phyloP scores from a whole-genome alignment of 2,329 filamentous ascomycete genomes.

The Clonostachys rosea region DNA sequence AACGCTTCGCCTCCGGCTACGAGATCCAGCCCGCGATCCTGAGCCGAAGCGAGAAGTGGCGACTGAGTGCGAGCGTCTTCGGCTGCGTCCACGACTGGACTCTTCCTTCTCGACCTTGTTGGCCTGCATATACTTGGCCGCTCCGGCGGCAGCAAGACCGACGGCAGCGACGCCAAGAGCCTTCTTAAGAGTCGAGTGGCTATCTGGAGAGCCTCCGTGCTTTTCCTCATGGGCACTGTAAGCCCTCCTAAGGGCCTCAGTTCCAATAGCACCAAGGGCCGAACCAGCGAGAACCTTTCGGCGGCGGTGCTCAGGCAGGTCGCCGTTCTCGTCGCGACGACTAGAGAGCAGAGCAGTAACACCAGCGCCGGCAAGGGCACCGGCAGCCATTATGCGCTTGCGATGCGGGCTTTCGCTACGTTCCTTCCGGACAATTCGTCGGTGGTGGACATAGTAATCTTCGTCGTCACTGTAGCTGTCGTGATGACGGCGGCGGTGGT shows the following conservation, averaged over 20 bases:
- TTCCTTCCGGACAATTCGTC: conserved; percentile 41
- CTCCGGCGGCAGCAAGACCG: conserved; percentile 60
- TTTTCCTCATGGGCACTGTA: conserved; percentile 56
- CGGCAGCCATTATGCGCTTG: conserved; percentile 57
- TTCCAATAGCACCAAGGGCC: conserved; percentile 57
- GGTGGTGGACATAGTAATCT: conserved; percentile 37
- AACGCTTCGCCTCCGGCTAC: conserved; percentile 38
- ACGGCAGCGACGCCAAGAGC: conserved; percentile 60
- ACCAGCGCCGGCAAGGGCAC: conserved; percentile 60
- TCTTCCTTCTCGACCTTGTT: conserved; percentile 58
- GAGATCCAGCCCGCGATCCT: conserved; percentile 37
- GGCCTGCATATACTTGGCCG: conserved; percentile 58
- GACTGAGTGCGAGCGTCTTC: conserved; percentile 27
- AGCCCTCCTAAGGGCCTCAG: conserved; percentile 55
- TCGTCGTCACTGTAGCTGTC: conserved; percentile 41
- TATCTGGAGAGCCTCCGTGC: conserved; percentile 27
- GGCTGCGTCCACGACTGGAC: conserved; percentile 48
- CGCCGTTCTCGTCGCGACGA: conserved; percentile 45
- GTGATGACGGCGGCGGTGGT: conserved; percentile 32
- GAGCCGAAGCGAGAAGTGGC: conserved; percentile 26
- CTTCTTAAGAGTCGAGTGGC: conserved; percentile 49
- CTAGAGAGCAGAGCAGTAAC: conserved; percentile 54
- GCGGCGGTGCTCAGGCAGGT: conserved; percentile 44
- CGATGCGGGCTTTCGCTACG: conserved; percentile 47
- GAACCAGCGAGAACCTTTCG: conserved; percentile 58